A percentile compares a stretch with the other conserved stretches of the same genome.
These are phyloP conservation scores for Quercus berberidifolia DNA, from an alignment of 306 rosid species.

Conservation along the genomic window DNA sequence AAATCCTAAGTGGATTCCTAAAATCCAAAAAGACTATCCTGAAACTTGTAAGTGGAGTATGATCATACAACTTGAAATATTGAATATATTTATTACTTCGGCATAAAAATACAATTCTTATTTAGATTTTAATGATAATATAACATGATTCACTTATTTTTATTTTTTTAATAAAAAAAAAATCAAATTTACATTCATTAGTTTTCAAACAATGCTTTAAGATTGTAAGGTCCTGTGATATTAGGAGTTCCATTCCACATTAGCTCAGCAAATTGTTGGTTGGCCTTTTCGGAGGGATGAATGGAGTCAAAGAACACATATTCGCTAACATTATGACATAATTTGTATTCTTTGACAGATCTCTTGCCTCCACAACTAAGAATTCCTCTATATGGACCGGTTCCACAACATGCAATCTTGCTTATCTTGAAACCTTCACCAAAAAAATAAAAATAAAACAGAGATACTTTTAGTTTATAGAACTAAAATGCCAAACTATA, in stretches of 20 bases:
- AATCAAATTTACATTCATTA: background rate
- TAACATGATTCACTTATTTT: too few species aligned
- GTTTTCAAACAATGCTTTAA: slow-evolving; percentile 25
- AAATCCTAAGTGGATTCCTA: too few species aligned
- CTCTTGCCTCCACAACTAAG: slow-evolving; percentile 46
- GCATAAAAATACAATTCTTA: too few species aligned
- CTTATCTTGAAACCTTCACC: slow-evolving; percentile 38
- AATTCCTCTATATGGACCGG: slow-evolving; percentile 40
- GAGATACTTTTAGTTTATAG: too few species aligned
- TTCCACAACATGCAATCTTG: slow-evolving; percentile 45
- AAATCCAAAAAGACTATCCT: too few species aligned
- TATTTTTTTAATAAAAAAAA: too few species aligned
- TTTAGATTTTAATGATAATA: too few species aligned
- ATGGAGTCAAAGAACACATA: slow-evolving; percentile 38
- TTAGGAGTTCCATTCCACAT: slow-evolving; percentile 33
- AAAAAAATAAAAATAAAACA: too few species aligned
- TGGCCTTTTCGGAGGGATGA: slow-evolving; percentile 36
- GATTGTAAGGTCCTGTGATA: slow-evolving; percentile 32
- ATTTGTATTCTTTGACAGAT: slow-evolving; percentile 20
- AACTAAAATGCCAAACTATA: too few species aligned
- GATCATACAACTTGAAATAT: too few species aligned
- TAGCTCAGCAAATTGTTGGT: slow-evolving; percentile 28
- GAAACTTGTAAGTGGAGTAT: too few species aligned
- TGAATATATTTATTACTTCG: too few species aligned
- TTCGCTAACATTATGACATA: slow-evolving; percentile 31